These are phyloP conservation scores for Aureobasidium namibiae DNA, from an alignment of 2,329 filamentous ascomycete genomes.

Conservation along the genomic window DNA sequence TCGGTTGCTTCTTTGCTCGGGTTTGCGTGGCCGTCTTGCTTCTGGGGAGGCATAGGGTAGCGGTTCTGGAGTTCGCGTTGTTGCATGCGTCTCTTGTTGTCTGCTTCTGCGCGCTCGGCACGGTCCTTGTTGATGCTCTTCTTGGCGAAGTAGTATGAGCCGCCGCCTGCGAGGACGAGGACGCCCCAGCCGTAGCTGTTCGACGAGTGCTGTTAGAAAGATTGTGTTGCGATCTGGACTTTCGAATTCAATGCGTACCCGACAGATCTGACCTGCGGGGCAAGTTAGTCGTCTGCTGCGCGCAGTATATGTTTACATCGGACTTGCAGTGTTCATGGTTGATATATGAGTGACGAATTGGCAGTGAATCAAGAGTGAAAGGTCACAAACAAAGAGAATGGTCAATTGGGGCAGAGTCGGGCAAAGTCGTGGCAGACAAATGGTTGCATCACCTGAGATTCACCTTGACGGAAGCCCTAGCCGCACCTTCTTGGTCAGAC, in stretches of 20 bases:
- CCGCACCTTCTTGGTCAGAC: background rate
- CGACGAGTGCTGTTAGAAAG: background rate
- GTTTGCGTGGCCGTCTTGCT: slow-evolving; percentile 34
- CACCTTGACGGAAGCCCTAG: background rate
- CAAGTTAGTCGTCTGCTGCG: background rate
- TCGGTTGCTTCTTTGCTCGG: slow-evolving; percentile 64
- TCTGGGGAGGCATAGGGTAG: slow-evolving; percentile 7
- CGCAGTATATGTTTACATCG: background rate
- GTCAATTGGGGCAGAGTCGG: background rate
- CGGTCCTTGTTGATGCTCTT: slow-evolving; percentile 87
- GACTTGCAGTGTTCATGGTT: slow-evolving; percentile 21
- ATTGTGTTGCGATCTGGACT: background rate
- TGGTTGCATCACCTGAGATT: slow-evolving; percentile 11
- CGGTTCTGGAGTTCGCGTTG: slow-evolving; percentile 12
- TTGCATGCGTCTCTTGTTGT: slow-evolving; percentile 48
- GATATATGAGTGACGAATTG: background rate
- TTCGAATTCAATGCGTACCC: slow-evolving; percentile 10
- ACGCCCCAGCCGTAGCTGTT: slow-evolving; percentile 86
- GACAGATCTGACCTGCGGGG: slow-evolving; percentile 15
- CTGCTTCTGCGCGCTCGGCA: slow-evolving; percentile 59
- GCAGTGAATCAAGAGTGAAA: background rate
- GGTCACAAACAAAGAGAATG: background rate
- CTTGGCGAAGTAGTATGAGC: slow-evolving; percentile 95
- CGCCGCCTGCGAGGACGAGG: slow-evolving; percentile 77
- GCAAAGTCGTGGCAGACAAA: slow-evolving; percentile 5